Evolutionary conservation across 169 alveolate genomes (phyloP), one percentile per base, ranked within the genome.

Genomic region (Cardiosporidium cionae): DNA sequence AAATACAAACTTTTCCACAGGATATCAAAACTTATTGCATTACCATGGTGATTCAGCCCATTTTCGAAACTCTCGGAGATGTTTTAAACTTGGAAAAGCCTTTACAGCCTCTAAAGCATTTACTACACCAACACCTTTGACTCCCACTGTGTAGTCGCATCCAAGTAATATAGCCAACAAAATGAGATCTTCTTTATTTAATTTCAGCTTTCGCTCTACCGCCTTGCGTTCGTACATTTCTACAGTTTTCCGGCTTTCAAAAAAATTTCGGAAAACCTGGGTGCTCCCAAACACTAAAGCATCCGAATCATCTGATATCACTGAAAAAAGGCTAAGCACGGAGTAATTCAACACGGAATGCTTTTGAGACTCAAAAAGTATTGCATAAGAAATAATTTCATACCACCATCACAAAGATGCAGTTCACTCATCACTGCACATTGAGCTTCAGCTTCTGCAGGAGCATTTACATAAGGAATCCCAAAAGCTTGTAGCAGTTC

Each of bases 371-470:
- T 16, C 9, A 9, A 31, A 9, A 9, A 31, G 54, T 16, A 9
- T 9, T n/a, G n/a, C 16, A 9, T 9, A 63, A 9, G n/a, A n/a
- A 9, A 63, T n/a, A n/a, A 63, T n/a, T 32, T 66, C 4, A 28
- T 28, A 62, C 73, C 73, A 1, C 70, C 73, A 28, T 78, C 84
- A 52, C 25, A 54, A 9, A 32, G 3, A 9, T 35, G 32, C 7
- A 29, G 53, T 25, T 29, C 9, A 28, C 66, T 37, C 37, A 95
- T 81, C 44, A 79, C 80, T 3, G 98, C 95, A 29, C 97, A 92
- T 52, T 94, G 96, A 16, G 98, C 95, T 74, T 95, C 98, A 7
- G 98, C 98, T 79, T 95, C 98, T 23, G 93, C 90, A 2, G 98
- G 98, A 2, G 98, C 95, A n/a, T 88, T 91, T 58, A 95, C 77